These are phyloP conservation scores for Phellinidium pouzarii DNA, from an alignment of 1,284 basidiomycete genomes.

Conservation along the genomic window DNA sequence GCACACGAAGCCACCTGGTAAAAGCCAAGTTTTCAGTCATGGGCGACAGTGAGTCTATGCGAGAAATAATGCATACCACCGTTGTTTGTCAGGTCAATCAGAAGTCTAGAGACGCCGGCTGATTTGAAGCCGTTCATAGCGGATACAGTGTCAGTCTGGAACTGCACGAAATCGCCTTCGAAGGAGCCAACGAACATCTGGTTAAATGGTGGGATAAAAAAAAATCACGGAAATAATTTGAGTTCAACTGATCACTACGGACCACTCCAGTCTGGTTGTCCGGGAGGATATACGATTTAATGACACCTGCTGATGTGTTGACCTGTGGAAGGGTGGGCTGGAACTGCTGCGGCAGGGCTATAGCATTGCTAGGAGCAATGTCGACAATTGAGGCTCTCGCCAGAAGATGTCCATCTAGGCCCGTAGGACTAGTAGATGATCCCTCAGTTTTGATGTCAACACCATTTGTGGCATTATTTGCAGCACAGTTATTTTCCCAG, in stretches of 20 bases:
- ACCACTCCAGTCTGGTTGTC: conserved; percentile 56
- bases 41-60: neutral
- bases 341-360: conserved; percentile 45
- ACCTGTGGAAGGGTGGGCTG: conserved; percentile 41
- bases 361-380: conserved; percentile 33
- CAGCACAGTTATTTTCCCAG: conserved; percentile 57
- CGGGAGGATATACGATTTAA: conserved; percentile 53
- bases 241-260: conserved; percentile 24
- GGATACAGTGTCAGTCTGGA: conserved; percentile 46
- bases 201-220: neutral
- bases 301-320: conserved; percentile 44
- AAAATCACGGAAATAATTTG: neutral
- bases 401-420: conserved; percentile 23
- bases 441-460: conserved; percentile 35
- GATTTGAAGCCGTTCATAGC: conserved; percentile 42
- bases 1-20: conserved; percentile 50
- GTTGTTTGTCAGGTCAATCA: conserved; percentile 59
- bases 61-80: conserved; percentile 34
- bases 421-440: conserved; percentile 17
- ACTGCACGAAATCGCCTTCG: conserved; percentile 41
- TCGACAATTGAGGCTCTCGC: conserved; percentile 41
- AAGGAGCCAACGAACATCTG: conserved; percentile 63
- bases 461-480: conserved; percentile 47
- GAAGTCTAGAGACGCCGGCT: conserved; percentile 42
- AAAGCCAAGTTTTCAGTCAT: neutral